phyloP scores from a whole-genome alignment of 1,284 basidiomycete genomes.

The Ceratobasidium sp. region DNA sequence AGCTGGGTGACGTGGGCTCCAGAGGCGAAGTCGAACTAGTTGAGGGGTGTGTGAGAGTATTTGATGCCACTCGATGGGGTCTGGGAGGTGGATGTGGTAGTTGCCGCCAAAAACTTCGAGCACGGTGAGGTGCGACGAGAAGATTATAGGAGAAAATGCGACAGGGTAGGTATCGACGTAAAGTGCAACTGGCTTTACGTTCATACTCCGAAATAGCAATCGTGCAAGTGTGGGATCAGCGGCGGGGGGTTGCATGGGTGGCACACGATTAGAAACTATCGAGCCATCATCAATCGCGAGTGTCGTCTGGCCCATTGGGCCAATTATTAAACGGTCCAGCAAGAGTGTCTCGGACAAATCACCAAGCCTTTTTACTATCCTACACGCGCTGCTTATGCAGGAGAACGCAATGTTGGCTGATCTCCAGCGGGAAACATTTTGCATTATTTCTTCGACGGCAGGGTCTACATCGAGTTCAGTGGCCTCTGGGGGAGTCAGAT shows the following conservation, averaged over 20 bases:
- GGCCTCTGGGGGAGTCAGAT: neutral
- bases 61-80: neutral
- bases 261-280: neutral
- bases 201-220: neutral
- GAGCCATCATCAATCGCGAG: neutral
- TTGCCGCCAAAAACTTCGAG: neutral
- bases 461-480: neutral
- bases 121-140: neutral
- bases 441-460: neutral
- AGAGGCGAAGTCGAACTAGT: neutral
- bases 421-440: neutral
- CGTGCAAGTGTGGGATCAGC: neutral
- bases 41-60: conserved; percentile 3
- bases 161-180: neutral
- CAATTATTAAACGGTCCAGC: neutral
- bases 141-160: neutral
- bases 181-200: neutral
- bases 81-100: neutral
- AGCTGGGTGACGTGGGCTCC: neutral
- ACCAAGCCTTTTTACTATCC: neutral
- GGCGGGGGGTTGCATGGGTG: neutral
- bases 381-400: neutral
- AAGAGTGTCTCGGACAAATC: neutral
- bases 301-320: neutral
- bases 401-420: conserved; percentile 2